These are phyloP conservation scores for Tylopilus sp. DNA, from an alignment of 1,284 basidiomycete genomes.

Conservation along the genomic window DNA sequence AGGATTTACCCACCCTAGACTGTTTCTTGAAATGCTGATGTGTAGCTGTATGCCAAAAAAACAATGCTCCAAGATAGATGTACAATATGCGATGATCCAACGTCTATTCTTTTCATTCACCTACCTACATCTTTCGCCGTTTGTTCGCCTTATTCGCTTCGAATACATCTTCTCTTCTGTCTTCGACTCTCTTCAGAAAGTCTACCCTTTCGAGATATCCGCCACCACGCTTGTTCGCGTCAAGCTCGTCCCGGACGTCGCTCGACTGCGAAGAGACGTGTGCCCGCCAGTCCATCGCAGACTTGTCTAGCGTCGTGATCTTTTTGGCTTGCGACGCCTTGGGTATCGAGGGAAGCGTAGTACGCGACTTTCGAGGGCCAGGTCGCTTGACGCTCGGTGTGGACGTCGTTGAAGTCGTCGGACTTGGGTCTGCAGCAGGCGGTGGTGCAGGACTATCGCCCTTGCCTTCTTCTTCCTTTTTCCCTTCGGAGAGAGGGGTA, in stretches of 20 bases:
- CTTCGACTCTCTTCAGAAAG: slow-evolving; percentile 72
- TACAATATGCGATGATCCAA: not conserved
- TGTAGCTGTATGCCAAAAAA: not conserved
- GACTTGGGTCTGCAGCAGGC: slow-evolving; percentile 8
- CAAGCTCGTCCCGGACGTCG: slow-evolving; percentile 64
- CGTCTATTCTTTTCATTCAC: not conserved
- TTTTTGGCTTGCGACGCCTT: slow-evolving; percentile 60
- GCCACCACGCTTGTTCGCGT: slow-evolving; percentile 65
- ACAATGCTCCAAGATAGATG: slow-evolving; percentile 2
- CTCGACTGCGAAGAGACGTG: slow-evolving; percentile 53
- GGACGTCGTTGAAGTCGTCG: slow-evolving; percentile 15
- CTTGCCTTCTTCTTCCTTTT: not conserved
- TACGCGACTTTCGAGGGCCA: slow-evolving; percentile 63
- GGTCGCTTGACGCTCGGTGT: slow-evolving; percentile 42
- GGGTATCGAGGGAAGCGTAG: slow-evolving; percentile 50
- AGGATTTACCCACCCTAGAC: not conserved
- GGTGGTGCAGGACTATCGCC: not conserved
- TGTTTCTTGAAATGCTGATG: not conserved
- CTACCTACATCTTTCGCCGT: slow-evolving; percentile 45
- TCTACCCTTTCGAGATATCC: slow-evolving; percentile 82
- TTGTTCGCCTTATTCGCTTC: slow-evolving; percentile 58
- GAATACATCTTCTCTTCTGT: slow-evolving; percentile 61
- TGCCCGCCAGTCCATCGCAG: slow-evolving; percentile 76
- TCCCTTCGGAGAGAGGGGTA: not conserved
- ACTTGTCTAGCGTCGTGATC: slow-evolving; percentile 78